phyloP scores from a whole-genome alignment of 2,329 filamentous ascomycete genomes.

The Paraphaeosphaeria sporulosa region DNA sequence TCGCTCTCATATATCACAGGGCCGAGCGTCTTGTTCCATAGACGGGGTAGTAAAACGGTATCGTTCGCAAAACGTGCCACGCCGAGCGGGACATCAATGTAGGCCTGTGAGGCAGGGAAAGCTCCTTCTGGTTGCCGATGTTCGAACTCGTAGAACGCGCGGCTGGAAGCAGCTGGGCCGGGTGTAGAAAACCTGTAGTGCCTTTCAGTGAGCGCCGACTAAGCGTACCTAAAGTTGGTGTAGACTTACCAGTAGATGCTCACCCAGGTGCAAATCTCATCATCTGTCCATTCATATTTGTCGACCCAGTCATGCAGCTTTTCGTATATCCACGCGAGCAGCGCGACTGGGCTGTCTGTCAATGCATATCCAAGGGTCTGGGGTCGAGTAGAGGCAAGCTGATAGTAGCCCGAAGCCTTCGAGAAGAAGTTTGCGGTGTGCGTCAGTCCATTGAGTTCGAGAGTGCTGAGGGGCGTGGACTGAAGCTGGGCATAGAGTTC shows the following conservation, averaged over 20 bases:
- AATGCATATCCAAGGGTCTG: slow-evolving; percentile 76
- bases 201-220: neutral
- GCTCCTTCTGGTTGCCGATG: slow-evolving; percentile 11
- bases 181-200: slow-evolving; percentile 64
- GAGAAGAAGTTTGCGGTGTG: slow-evolving; percentile 64
- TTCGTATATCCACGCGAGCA: slow-evolving; percentile 82
- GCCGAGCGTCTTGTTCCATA: slow-evolving; percentile 21
- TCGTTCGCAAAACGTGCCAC: slow-evolving; percentile 20
- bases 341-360: slow-evolving; percentile 72
- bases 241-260: slow-evolving; percentile 66
- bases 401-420: slow-evolving; percentile 66
- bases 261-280: slow-evolving; percentile 79
- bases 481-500: slow-evolving; percentile 37
- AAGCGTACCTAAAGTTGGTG: neutral
- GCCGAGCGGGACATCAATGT: slow-evolving; percentile 29
- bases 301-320: slow-evolving; percentile 82
- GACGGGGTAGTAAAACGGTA: slow-evolving; percentile 13
- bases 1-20: slow-evolving; percentile 30
- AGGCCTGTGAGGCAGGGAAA: slow-evolving; percentile 4
- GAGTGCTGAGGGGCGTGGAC: slow-evolving; percentile 63
- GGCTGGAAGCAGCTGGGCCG: slow-evolving; percentile 70
- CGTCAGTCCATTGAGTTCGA: slow-evolving; percentile 61
- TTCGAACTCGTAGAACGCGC: slow-evolving; percentile 60
- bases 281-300: slow-evolving; percentile 74
- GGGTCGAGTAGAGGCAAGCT: slow-evolving; percentile 71